phyloP scores from a whole-genome alignment of 208 protist species.

The Blastocrithidia nonstop region DNA sequence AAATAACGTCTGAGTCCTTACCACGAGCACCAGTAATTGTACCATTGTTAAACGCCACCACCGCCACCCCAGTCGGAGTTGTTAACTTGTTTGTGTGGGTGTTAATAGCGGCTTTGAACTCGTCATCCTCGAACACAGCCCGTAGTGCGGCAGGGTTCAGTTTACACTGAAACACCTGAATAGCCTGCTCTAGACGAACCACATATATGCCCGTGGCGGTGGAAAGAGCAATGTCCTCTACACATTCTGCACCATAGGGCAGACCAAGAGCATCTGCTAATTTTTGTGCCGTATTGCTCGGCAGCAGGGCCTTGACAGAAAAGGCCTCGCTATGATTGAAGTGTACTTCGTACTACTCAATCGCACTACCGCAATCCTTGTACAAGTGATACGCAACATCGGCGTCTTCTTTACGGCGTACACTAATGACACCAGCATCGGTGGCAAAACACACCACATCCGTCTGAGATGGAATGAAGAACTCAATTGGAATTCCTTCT shows the following conservation, averaged over 20 bases:
- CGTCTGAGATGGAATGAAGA: conserved; percentile 35
- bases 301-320: conserved; percentile 16
- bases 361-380: conserved; percentile 8
- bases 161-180: conserved; percentile 16
- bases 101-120: conserved; percentile 13
- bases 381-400: conserved; percentile 1
- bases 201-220: conserved; percentile 22
- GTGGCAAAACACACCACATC: conserved; percentile 49
- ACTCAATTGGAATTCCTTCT: conserved; percentile 27
- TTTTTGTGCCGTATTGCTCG: conserved; percentile 8
- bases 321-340: conserved; percentile 33
- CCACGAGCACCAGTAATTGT: conserved; percentile 8
- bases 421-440: conserved; percentile 28
- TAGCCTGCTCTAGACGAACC: conserved; percentile 12
- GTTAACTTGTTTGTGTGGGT: conserved; percentile 13
- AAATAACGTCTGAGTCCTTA: conserved; percentile 20
- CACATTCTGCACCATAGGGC: conserved; percentile 15
- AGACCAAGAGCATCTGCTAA: conserved; percentile 22
- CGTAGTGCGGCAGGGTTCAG: conserved; percentile 10
- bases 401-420: conserved; percentile 9
- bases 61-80: conserved; percentile 12
- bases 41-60: conserved; percentile 18
- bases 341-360: conserved; percentile 44
- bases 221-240: conserved; percentile 23
- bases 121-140: conserved; percentile 10